A percentile compares a stretch with the other conserved stretches of the same genome.
phyloP scores from a whole-genome alignment of 768 basidiomycete species.

The Leccinum incarnatum region DNA sequence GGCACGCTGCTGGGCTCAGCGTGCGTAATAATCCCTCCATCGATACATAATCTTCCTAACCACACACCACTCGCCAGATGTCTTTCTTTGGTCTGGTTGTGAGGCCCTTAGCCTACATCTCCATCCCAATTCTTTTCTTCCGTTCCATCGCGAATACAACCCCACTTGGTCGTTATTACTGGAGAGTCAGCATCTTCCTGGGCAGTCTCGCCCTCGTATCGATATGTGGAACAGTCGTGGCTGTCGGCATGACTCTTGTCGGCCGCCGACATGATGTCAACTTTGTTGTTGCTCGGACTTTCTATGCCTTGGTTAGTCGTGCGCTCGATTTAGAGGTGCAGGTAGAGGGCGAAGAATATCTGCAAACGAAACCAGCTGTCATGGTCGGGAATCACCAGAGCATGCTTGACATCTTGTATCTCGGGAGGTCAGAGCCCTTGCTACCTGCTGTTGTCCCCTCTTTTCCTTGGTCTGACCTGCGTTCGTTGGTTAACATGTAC shows the following conservation, averaged over 20 bases:
- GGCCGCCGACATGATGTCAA: constrained; percentile 80
- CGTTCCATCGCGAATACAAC: constrained; percentile 56
- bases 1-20: constrained; percentile 25
- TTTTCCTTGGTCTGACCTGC: constrained; percentile 5
- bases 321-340: constrained; percentile 65
- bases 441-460: constrained; percentile 13
- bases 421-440: constrained; percentile 61
- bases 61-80: constrained; percentile 42
- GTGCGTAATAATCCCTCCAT: constrained; percentile 19
- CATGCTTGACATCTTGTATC: constrained; percentile 81
- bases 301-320: constrained; percentile 67
- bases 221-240: constrained; percentile 66
- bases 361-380: constrained; percentile 69
- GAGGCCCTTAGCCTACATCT: constrained; percentile 74
- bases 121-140: constrained; percentile 66
- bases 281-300: constrained; percentile 76
- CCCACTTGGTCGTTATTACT: constrained; percentile 64
- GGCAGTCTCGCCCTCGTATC: constrained; percentile 69
- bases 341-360: constrained; percentile 84
- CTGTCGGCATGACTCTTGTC: constrained; percentile 59
- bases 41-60: constrained; percentile 12
- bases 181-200: constrained; percentile 69
- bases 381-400: constrained; percentile 92
- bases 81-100: constrained; percentile 57
- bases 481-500: constrained; percentile 5